These are phyloP conservation scores for Dendrobium huoshanense DNA, from an alignment of 106 monocot species.

Conservation along the genomic window DNA sequence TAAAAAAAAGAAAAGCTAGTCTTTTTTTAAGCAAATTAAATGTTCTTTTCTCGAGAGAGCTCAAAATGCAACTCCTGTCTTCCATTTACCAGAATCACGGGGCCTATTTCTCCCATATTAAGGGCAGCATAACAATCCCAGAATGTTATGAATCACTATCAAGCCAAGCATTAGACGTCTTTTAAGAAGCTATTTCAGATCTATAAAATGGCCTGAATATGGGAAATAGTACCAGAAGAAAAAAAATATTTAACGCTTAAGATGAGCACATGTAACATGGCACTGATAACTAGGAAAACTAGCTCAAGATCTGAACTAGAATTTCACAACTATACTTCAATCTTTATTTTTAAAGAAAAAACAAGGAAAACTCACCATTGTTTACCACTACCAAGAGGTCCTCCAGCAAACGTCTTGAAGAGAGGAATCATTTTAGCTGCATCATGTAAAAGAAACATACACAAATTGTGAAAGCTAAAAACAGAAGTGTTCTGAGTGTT, in stretches of 20 bases:
- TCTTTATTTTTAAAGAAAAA: background rate
- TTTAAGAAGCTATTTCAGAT: background rate
- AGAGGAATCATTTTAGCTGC: conserved; percentile 90
- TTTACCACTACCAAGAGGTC: conserved; percentile 64
- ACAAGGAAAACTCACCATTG: conserved; percentile 47
- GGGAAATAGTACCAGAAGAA: background rate
- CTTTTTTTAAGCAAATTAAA: no score
- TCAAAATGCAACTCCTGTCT: background rate
- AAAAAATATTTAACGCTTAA: background rate
- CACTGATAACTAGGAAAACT: background rate
- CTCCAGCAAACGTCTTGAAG: conserved; percentile 88
- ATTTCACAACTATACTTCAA: background rate
- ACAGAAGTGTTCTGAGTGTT: background rate
- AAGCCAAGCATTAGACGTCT: background rate
- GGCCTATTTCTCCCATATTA: background rate
- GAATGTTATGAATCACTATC: background rate
- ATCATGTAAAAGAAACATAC: conserved; percentile 8
- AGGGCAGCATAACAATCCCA: background rate
- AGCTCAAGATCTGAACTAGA: background rate
- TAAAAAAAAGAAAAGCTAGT: background rate
- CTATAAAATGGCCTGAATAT: background rate
- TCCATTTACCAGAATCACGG: background rate
- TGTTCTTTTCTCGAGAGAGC: no score
- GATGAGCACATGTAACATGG: background rate
- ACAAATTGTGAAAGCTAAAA: background rate